Conservation (phyloP, 2,329 filamentous ascomycete genomes). For the Apiospora pterosperma region DNA sequence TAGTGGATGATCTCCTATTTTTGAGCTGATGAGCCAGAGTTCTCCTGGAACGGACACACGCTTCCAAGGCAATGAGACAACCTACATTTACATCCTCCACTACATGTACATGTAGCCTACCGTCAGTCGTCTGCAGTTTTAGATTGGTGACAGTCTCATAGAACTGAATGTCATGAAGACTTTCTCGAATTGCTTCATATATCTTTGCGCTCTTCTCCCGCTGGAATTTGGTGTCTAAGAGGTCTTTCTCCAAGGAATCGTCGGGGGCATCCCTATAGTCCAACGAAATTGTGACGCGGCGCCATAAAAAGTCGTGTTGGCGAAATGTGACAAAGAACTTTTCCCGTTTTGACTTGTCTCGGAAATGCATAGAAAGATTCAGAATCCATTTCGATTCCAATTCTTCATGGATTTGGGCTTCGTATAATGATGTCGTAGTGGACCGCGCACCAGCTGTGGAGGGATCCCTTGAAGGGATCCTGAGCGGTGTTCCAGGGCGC, state of each 20-base stretch:
- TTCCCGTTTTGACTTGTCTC: conserved; percentile 86
- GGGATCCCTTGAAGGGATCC: conserved; percentile 14
- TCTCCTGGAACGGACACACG: not conserved
- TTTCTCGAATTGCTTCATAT: conserved; percentile 91
- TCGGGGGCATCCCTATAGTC: conserved; percentile 82
- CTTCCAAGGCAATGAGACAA: conserved; percentile 14
- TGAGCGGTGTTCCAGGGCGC: conserved; percentile 9
- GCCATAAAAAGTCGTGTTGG: conserved; percentile 74
- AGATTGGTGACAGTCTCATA: conserved; percentile 95
- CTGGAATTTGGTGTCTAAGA: conserved; percentile 75
- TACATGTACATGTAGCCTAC: conserved; percentile 89
- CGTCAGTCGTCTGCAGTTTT: conserved; percentile 84
- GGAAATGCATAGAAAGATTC: conserved; percentile 97
- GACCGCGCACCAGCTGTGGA: conserved; percentile 40
- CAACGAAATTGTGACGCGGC: conserved; percentile 86
- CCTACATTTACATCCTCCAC: conserved; percentile 86
- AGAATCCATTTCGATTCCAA: conserved; percentile 90
- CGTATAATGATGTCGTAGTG: conserved; percentile 52
- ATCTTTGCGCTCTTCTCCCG: conserved; percentile 90
- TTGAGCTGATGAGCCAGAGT: not conserved
- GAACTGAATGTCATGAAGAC: conserved; percentile 89
- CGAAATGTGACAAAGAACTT: conserved; percentile 98
- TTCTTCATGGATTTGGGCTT: conserved; percentile 70
- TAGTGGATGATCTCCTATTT: conserved; percentile 80
- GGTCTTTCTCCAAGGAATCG: conserved; percentile 81